Evolutionary conservation across 2,329 filamentous ascomycete genomes (phyloP).

Genomic region (Epichloe festucae): DNA sequence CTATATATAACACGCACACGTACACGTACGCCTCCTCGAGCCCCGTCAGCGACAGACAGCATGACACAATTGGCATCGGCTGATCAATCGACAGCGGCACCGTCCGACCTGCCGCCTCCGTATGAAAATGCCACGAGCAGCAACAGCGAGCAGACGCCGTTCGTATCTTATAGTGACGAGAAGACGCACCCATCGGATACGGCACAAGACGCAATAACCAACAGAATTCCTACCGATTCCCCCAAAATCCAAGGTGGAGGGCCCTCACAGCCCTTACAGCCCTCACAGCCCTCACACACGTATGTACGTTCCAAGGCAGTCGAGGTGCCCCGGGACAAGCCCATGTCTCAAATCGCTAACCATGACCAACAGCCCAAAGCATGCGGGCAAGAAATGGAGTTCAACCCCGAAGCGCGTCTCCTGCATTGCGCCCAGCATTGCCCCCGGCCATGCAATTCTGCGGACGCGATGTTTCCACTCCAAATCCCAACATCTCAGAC

Average conservation of each 20-base stretch:
- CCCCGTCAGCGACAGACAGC: neutral
- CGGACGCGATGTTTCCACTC: conserved; percentile 3
- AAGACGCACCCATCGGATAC: neutral
- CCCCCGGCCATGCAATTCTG: neutral
- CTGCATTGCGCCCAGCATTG: conserved; percentile 3
- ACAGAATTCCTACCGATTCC: neutral
- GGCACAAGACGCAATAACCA: neutral
- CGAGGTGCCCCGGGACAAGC: too few relatives aligned
- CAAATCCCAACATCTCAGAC: neutral
- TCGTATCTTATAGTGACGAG: neutral
- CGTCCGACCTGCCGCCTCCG: neutral
- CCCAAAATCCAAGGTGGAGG: neutral
- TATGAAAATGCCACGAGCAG: neutral
- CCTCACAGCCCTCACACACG: neutral
- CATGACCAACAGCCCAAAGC: neutral
- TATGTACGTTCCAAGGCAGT: too few relatives aligned
- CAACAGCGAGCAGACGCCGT: neutral
- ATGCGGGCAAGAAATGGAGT: neutral
- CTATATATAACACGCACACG: too few relatives aligned
- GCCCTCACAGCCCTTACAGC: neutral
- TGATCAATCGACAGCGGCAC: neutral
- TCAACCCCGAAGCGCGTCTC: neutral
- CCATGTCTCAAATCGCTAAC: neutral
- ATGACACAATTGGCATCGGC: neutral
- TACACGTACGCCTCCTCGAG: too few relatives aligned